Evolutionary conservation across 1,284 basidiomycete species (phyloP).

Genomic region (Baeospora myosura): DNA sequence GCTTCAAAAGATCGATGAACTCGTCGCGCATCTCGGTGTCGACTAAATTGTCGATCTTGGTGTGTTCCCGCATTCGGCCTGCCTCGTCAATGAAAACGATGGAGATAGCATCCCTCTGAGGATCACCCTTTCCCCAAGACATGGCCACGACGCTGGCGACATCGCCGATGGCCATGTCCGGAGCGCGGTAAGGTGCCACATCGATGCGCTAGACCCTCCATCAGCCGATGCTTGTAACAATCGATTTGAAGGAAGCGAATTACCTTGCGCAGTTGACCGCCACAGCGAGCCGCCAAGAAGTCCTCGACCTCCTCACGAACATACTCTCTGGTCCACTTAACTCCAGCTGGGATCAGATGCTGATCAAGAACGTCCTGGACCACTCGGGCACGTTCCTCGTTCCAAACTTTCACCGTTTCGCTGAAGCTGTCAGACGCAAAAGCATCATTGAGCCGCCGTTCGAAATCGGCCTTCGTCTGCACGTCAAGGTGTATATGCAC

Average conservation of each 20-base stretch:
- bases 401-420: slow-evolving; percentile 88
- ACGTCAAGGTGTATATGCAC: slow-evolving; percentile 69
- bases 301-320: slow-evolving; percentile 90
- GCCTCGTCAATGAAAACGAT: slow-evolving; percentile 83
- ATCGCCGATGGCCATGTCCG: slow-evolving; percentile 61
- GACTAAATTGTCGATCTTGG: slow-evolving; percentile 82
- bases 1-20: slow-evolving; percentile 77
- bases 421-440: slow-evolving; percentile 84
- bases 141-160: slow-evolving; percentile 84
- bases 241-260: slow-evolving; percentile 19
- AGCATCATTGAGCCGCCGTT: slow-evolving; percentile 71
- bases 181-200: slow-evolving; percentile 65
- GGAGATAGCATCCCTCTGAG: slow-evolving; percentile 83
- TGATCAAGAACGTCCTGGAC: slow-evolving; percentile 75
- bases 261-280: slow-evolving; percentile 66
- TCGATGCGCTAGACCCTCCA: slow-evolving; percentile 62
- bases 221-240: too few species aligned
- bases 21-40: slow-evolving; percentile 63
- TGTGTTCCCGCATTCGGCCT: slow-evolving; percentile 83
- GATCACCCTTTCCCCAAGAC: slow-evolving; percentile 93
- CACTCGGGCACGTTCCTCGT: slow-evolving; percentile 76
- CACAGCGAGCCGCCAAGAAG: slow-evolving; percentile 61
- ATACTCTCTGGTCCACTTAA: slow-evolving; percentile 87
- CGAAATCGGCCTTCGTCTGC: slow-evolving; percentile 56
- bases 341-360: slow-evolving; percentile 75